A percentile compares a stretch with the other conserved stretches of the same genome.
phyloP scores from a whole-genome alignment of 257 asterid genomes.

The Fraxinus anomala region DNA sequence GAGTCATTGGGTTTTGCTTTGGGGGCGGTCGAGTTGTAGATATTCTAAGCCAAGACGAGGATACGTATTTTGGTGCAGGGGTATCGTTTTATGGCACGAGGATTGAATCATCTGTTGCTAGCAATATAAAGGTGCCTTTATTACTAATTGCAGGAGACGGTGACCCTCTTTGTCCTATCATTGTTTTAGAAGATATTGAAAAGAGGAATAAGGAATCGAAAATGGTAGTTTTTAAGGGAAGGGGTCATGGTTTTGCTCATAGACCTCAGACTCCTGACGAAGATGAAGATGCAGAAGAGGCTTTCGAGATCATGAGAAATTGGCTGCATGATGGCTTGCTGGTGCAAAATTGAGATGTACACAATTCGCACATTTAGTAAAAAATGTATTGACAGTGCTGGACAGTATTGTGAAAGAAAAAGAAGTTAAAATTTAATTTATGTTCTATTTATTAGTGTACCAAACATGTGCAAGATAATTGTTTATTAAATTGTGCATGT shows the following conservation, averaged over 20 bases:
- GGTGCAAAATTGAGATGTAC: slow-evolving; percentile 32
- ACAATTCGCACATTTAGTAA: background rate
- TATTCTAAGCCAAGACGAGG: slow-evolving; percentile 63
- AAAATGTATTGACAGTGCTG: background rate
- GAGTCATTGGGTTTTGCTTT: slow-evolving; percentile 73
- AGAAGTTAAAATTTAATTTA: background rate
- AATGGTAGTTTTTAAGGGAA: slow-evolving; percentile 46
- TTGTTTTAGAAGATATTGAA: slow-evolving; percentile 40
- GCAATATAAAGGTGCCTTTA: slow-evolving; percentile 53
- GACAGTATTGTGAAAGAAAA: background rate
- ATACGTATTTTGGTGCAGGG: slow-evolving; percentile 52
- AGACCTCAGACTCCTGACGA: slow-evolving; percentile 73
- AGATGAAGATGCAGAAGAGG: slow-evolving; percentile 81
- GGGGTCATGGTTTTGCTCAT: slow-evolving; percentile 75
- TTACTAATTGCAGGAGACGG: slow-evolving; percentile 61
- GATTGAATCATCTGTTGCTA: slow-evolving; percentile 44
- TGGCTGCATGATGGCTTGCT: slow-evolving; percentile 67
- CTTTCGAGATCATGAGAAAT: slow-evolving; percentile 62
- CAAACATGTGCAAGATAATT: background rate
- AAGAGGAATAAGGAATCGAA: slow-evolving; percentile 40
- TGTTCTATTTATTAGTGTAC: no score
- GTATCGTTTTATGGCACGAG: slow-evolving; percentile 73
- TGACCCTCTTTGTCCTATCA: slow-evolving; percentile 58
- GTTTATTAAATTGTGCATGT: background rate
- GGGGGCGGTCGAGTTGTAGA: slow-evolving; percentile 74